Conservation (phyloP, 495 filamentous ascomycete species). For the Xylaria intraflava region DNA sequence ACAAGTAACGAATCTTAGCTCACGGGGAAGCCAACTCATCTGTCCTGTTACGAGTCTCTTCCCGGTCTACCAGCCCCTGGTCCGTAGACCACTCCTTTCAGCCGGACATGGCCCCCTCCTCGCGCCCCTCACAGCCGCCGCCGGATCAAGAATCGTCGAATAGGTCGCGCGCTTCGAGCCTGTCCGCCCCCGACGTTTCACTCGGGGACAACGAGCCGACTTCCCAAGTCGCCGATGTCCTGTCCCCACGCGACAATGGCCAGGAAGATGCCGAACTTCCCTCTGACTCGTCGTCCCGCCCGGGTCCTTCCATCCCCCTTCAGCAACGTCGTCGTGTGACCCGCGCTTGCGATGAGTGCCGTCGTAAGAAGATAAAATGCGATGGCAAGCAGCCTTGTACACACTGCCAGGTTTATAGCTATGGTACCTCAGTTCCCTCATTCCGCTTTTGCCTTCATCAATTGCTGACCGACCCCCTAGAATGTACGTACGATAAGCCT, state of each 20-base stretch:
- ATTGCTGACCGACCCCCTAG: constrained; percentile 37
- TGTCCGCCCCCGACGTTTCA: constrained; percentile 11
- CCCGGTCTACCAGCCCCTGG: neutral
- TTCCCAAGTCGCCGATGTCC: neutral
- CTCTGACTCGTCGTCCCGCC: constrained; percentile 22
- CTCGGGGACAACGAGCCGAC: constrained; percentile 9
- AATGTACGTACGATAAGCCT: constrained; percentile 97
- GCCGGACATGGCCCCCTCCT: constrained; percentile 25
- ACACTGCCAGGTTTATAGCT: constrained; percentile 96
- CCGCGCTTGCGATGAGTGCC: constrained; percentile 90
- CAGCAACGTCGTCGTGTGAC: constrained; percentile 89
- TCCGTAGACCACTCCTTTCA: neutral
- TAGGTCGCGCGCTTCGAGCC: neutral
- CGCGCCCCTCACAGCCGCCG: constrained; percentile 24
- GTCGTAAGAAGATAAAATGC: constrained; percentile 97
- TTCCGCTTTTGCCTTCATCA: neutral
- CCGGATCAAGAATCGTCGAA: constrained; percentile 14
- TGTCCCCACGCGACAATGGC: constrained; percentile 10
- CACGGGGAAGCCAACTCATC: constrained; percentile 1
- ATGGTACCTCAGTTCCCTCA: constrained; percentile 56
- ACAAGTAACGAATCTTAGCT: constrained; percentile 4
- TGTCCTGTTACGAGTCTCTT: neutral
- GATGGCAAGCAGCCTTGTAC: constrained; percentile 97
- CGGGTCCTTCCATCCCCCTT: constrained; percentile 46
- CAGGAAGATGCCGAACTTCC: constrained; percentile 18